Evolutionary conservation across 257 asterid species (phyloP).

Genomic region (Lantana camara): DNA sequence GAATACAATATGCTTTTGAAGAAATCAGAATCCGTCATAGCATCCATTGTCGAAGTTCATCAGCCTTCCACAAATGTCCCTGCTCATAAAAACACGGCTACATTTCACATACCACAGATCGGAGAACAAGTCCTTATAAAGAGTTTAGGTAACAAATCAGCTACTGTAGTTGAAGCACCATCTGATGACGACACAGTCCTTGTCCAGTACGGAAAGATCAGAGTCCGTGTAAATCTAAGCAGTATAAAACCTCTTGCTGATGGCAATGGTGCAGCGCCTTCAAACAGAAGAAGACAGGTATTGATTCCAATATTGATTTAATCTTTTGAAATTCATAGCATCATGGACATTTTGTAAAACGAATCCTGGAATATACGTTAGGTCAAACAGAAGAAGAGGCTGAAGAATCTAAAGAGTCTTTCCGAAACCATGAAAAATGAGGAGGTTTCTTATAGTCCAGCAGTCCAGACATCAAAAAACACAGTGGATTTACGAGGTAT

Average conservation of each 20-base stretch:
- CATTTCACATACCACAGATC: slow-evolving; percentile 49
- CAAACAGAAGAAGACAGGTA: slow-evolving; percentile 59
- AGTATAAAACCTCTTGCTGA: slow-evolving; percentile 47
- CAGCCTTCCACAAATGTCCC: slow-evolving; percentile 44
- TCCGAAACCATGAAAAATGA: slow-evolving; percentile 41
- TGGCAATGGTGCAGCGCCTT: slow-evolving; percentile 32
- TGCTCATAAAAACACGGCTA: slow-evolving; percentile 34
- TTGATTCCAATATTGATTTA: neutral
- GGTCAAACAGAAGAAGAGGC: slow-evolving; percentile 54
- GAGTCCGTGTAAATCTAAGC: slow-evolving; percentile 51
- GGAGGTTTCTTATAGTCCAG: slow-evolving; percentile 60
- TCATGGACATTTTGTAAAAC: neutral
- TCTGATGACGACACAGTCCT: slow-evolving; percentile 73
- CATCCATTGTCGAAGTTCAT: slow-evolving; percentile 62
- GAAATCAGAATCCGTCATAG: slow-evolving; percentile 67
- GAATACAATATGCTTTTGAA: slow-evolving; percentile 58
- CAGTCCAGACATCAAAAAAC: slow-evolving; percentile 77
- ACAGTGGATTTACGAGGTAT: slow-evolving; percentile 79
- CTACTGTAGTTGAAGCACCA: slow-evolving; percentile 81
- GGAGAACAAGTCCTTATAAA: slow-evolving; percentile 73
- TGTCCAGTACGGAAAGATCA: slow-evolving; percentile 84
- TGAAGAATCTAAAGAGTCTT: slow-evolving; percentile 55
- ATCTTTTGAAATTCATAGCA: neutral
- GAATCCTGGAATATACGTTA: slow-evolving; percentile 26
- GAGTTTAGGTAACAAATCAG: slow-evolving; percentile 73